Base-by-base conservation (phyloP, 768 basidiomycete genomes). In the Suillus brevipes region DNA sequence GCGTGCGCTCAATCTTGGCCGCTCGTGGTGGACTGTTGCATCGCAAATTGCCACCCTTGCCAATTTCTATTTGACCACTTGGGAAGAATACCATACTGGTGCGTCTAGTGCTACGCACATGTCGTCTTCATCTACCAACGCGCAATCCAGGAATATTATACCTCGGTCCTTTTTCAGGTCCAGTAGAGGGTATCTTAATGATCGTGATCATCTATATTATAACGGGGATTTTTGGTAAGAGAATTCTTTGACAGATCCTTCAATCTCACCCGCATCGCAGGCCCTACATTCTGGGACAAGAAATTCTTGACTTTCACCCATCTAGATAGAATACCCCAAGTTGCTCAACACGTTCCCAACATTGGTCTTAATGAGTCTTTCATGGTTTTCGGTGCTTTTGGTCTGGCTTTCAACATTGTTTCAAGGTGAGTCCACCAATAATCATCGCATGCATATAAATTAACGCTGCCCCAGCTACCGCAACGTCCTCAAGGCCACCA, bases 11-110 rank as follows among this genome's bases (percentile, higher is more conserved):
- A 96, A 97, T 70, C 83, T 98, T 25, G 94, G 93, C 14, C 83
- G 95, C 23, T 95, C 94, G 0, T 99, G 97, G 95, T 99, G 95
- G 97, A 98, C 95, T 0, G 89, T 99, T 40, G 86, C 91, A 0
- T 91, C 91, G 1, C 93, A 96, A 74, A 82, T 84, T 8, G 87
- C 85, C 10, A 85, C 87, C 0, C 78, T 89, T 23, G 85, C 84
- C 43, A 90, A 85, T 74, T 91, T 91, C 74, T 91, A 91, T 74
- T 78, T 90, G 47, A 87, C 87, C 2, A 91, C 89, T 23, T 90
- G 89, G 89, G 89, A 89, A 68, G 86, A 97, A 76, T 94, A 92
- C 71, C 91, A 98, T 70, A 98, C 96, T 2, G 92, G 91, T 82
- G 64, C 64, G 12, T n/a, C 43, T n/a, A 67, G 57, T 28, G 43